Conservation (phyloP, 805 yeast species). For the Kazachstania viticola region DNA sequence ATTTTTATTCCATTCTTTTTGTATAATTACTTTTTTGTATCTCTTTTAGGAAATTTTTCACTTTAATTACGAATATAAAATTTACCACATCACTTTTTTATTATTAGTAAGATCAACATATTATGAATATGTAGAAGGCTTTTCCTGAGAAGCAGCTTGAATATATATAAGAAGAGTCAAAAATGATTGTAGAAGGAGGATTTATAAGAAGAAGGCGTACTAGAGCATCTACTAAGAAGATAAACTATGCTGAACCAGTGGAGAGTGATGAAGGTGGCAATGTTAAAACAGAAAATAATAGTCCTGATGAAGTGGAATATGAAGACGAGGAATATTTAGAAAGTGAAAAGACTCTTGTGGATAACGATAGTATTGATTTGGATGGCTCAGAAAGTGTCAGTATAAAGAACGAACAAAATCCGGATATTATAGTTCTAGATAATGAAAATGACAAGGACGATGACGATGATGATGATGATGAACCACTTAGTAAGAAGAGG, state of each 20-base stretch:
- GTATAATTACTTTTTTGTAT: too few species aligned
- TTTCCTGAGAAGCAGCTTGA: too few species aligned
- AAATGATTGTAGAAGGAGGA: conserved; percentile 27
- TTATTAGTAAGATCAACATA: too few species aligned
- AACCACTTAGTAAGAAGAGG: conserved; percentile 15
- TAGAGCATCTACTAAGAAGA: conserved; percentile 20
- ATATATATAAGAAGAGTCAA: too few species aligned
- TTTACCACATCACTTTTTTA: too few species aligned
- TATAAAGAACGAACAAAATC: conserved; percentile 4
- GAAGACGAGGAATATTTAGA: not conserved
- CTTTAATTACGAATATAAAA: too few species aligned
- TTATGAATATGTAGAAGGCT: too few species aligned
- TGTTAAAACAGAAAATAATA: not conserved
- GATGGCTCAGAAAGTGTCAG: not conserved
- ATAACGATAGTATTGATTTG: conserved; percentile 8
- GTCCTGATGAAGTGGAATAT: not conserved
- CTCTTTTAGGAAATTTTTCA: too few species aligned
- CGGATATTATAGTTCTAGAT: conserved; percentile 17
- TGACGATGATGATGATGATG: conserved; percentile 10
- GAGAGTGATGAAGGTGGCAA: conserved; percentile 4
- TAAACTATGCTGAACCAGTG: conserved; percentile 27
- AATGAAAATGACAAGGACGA: conserved; percentile 15
- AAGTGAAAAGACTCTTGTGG: conserved; percentile 9
- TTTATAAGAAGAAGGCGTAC: conserved; percentile 20
- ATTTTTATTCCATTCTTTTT: too few species aligned